Evolutionary conservation across 352 stramenopile species (phyloP).

Genomic region (Phytophthora kernoviae): DNA sequence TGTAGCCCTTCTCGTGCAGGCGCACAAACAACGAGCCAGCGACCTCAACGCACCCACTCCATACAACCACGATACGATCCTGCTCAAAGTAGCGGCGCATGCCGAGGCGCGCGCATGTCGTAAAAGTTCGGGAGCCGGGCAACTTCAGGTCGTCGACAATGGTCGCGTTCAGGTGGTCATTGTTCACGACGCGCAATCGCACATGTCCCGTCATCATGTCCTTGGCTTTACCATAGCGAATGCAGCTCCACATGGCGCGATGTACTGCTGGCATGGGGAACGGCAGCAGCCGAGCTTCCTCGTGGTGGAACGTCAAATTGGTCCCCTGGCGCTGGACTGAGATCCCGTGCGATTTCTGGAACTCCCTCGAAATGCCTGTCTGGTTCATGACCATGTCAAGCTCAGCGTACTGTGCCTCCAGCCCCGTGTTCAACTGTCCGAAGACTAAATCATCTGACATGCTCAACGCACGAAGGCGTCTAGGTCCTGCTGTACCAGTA

Average conservation of each 20-base stretch:
- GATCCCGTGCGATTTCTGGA: conserved; percentile 18
- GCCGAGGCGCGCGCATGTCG: conserved; percentile 20
- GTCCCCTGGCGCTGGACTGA: conserved; percentile 9
- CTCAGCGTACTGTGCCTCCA: conserved; percentile 27
- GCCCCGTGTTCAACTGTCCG: conserved; percentile 17
- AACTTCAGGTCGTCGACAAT: conserved; percentile 32
- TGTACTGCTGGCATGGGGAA: conserved; percentile 32
- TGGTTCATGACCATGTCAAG: conserved; percentile 18
- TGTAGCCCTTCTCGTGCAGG: conserved; percentile 42
- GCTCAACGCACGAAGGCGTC: conserved; percentile 8
- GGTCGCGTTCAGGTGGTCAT: conserved; percentile 33
- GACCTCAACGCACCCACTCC: conserved; percentile 41
- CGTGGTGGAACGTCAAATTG: conserved; percentile 18
- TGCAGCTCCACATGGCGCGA: conserved; percentile 29
- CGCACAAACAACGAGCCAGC: conserved; percentile 35
- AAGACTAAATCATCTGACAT: conserved; percentile 27
- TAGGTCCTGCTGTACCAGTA: neutral
- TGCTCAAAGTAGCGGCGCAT: conserved; percentile 32
- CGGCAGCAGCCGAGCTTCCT: conserved; percentile 30
- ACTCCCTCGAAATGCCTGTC: conserved; percentile 3
- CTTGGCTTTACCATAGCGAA: conserved; percentile 19
- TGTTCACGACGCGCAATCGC: conserved; percentile 20
- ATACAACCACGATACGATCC: conserved; percentile 32
- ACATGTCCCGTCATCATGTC: conserved; percentile 17
- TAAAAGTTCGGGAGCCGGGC: conserved; percentile 18